A percentile compares a stretch with the other conserved stretches of the same genome.
Evolutionary conservation across 2,329 filamentous ascomycete genomes (phyloP).

Genomic region (Aspergillus sp.): DNA sequence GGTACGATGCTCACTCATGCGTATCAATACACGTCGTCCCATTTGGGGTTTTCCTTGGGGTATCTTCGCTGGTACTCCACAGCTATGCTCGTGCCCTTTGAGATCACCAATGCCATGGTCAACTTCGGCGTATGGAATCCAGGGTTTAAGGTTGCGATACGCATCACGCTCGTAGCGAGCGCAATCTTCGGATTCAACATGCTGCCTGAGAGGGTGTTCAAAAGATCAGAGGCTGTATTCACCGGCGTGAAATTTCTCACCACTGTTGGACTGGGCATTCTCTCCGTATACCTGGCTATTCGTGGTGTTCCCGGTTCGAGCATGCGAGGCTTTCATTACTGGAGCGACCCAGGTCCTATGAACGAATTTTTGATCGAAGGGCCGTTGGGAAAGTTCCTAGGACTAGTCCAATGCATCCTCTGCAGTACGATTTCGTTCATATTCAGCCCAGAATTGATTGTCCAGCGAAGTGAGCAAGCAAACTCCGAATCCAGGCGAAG

Average conservation of each 20-base stretch:
- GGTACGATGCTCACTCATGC: constrained; percentile 40
- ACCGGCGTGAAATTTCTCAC: constrained; percentile 49
- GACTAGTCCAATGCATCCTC: constrained; percentile 50
- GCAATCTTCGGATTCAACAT: constrained; percentile 53
- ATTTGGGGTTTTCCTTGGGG: constrained; percentile 37
- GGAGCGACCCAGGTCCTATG: constrained; percentile 47
- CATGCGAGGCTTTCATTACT: constrained; percentile 51
- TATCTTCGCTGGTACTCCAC: constrained; percentile 47
- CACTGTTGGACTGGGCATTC: constrained; percentile 46
- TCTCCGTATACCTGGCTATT: constrained; percentile 52
- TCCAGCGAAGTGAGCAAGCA: constrained; percentile 55
- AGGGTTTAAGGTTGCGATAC: constrained; percentile 36
- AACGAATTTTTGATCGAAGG: constrained; percentile 48
- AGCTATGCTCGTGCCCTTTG: constrained; percentile 50
- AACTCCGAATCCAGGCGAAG: constrained; percentile 46
- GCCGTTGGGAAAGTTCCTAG: constrained; percentile 48
- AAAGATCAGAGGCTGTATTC: constrained; percentile 49
- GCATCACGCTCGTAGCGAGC: constrained; percentile 54
- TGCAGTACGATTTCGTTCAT: constrained; percentile 52
- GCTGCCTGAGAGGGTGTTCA: constrained; percentile 48
- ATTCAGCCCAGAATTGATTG: constrained; percentile 53
- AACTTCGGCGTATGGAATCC: constrained; percentile 60
- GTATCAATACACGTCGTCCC: constrained; percentile 38
- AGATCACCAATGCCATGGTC: constrained; percentile 64
- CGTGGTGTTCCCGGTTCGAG: constrained; percentile 49